Percentiles rank a stretch among this genome's conserved stretches.
These are phyloP conservation scores for Starmerella vaccinii DNA, from an alignment of 805 yeast species.

Conservation along the genomic window DNA sequence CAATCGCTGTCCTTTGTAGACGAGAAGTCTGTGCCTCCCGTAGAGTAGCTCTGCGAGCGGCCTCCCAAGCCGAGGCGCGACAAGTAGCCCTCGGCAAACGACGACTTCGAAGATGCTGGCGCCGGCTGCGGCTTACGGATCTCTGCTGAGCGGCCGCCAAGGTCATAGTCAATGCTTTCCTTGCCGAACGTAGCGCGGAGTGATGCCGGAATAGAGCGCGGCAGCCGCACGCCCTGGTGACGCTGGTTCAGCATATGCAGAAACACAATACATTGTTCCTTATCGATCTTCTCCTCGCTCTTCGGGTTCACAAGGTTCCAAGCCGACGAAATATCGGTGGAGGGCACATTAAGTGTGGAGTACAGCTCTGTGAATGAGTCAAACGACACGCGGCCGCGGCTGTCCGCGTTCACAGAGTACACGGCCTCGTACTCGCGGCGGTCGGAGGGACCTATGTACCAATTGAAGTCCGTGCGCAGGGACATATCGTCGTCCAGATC, in stretches of 20 bases:
- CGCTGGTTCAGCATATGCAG: constrained; percentile 87
- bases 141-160: constrained; percentile 42
- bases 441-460: constrained; percentile 93
- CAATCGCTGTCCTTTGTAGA: constrained; percentile 66
- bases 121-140: constrained; percentile 23
- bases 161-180: constrained; percentile 57
- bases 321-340: constrained; percentile 74
- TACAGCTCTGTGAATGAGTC: constrained; percentile 62
- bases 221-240: constrained; percentile 72
- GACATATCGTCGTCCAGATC: constrained; percentile 55
- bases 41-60: constrained; percentile 34
- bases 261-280: constrained; percentile 82
- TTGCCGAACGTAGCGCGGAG: constrained; percentile 84
- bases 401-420: constrained; percentile 63
- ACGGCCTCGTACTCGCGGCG: constrained; percentile 66
- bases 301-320: constrained; percentile 95
- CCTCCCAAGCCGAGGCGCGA: constrained; percentile 36
- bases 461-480: constrained; percentile 64
- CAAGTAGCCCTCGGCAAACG: constrained; percentile 30
- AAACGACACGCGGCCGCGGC: constrained; percentile 68
- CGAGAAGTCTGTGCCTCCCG: constrained; percentile 44
- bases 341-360: constrained; percentile 61
- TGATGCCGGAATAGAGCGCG: constrained; percentile 89
- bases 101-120: constrained; percentile 10
- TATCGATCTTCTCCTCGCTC: constrained; percentile 75